These are phyloP conservation scores for Pichia sp. DNA, from an alignment of 1,139 yeast genomes.

Conservation along the genomic window DNA sequence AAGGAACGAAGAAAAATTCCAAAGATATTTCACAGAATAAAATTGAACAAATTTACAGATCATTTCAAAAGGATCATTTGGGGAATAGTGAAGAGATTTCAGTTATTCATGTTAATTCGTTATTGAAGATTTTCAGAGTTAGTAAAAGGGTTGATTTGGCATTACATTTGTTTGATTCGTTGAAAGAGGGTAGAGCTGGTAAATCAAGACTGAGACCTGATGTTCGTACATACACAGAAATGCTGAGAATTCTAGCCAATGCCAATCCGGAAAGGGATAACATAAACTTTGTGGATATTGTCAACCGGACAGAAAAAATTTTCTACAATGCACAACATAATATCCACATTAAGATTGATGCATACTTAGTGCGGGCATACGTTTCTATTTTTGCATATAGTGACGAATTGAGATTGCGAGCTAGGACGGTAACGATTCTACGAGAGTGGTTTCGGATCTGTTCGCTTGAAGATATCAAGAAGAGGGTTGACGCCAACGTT, in stretches of 20 bases:
- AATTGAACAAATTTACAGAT: constrained; percentile 22
- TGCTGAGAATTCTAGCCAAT: constrained; percentile 25
- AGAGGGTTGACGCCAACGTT: constrained; percentile 7
- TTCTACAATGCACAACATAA: constrained; percentile 20
- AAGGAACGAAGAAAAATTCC: background rate
- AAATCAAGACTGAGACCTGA: constrained; percentile 25
- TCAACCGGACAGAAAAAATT: constrained; percentile 18
- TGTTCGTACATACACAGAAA: constrained; percentile 30
- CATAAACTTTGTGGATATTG: constrained; percentile 13
- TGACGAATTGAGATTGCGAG: constrained; percentile 21
- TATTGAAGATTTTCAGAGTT: constrained; percentile 30
- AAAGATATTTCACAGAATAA: constrained; percentile 24
- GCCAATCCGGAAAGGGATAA: constrained; percentile 15
- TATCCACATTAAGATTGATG: constrained; percentile 17
- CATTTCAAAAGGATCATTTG: constrained; percentile 20
- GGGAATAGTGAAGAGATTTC: constrained; percentile 16
- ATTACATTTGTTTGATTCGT: constrained; percentile 25
- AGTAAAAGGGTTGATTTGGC: constrained; percentile 29
- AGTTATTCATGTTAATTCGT: constrained; percentile 31
- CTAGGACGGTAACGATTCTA: constrained; percentile 24
- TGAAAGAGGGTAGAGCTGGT: constrained; percentile 12
- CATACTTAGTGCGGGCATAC: constrained; percentile 21
- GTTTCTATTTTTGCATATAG: constrained; percentile 23
- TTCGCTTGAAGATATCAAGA: constrained; percentile 17
- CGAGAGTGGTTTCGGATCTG: constrained; percentile 29